These are phyloP conservation scores for Vigna reflexopilosa DNA, from an alignment of 306 rosid genomes.

Conservation along the genomic window DNA sequence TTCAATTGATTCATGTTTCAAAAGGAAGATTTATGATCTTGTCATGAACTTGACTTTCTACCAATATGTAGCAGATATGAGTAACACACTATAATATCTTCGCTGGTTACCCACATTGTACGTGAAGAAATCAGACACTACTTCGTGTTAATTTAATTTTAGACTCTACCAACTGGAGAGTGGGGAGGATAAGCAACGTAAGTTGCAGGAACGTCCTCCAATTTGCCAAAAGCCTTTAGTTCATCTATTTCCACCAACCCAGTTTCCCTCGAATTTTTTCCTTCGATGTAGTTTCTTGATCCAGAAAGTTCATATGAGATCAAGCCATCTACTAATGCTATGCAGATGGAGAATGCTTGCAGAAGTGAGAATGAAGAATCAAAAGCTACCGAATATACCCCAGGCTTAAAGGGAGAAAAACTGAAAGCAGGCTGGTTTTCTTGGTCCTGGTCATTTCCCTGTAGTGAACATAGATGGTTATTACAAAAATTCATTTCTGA, in stretches of 20 bases:
- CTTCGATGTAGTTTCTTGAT: constrained; percentile 57
- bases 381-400: constrained; percentile 80
- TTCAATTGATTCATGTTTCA: constrained; percentile 44
- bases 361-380: constrained; percentile 70
- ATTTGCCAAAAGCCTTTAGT: constrained; percentile 41
- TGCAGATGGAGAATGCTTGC: constrained; percentile 93
- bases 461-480: constrained; percentile 46
- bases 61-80: constrained; percentile 34
- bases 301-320: constrained; percentile 58
- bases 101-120: constrained; percentile 41
- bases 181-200: constrained; percentile 45
- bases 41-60: constrained; percentile 35
- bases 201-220: constrained; percentile 43
- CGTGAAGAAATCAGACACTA: constrained; percentile 25
- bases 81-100: constrained; percentile 15
- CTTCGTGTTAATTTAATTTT: constrained; percentile 44
- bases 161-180: constrained; percentile 51
- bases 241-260: constrained; percentile 50
- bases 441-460: constrained; percentile 67
- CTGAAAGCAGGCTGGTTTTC: constrained; percentile 63
- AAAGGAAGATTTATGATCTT: constrained; percentile 32
- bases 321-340: constrained; percentile 78
- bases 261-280: constrained; percentile 47
- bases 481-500: constrained; percentile 20
- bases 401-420: constrained; percentile 68